Evolutionary conservation across 108 stramenopile species (phyloP).

Genomic region (Cyclostephanos tholiformis): DNA sequence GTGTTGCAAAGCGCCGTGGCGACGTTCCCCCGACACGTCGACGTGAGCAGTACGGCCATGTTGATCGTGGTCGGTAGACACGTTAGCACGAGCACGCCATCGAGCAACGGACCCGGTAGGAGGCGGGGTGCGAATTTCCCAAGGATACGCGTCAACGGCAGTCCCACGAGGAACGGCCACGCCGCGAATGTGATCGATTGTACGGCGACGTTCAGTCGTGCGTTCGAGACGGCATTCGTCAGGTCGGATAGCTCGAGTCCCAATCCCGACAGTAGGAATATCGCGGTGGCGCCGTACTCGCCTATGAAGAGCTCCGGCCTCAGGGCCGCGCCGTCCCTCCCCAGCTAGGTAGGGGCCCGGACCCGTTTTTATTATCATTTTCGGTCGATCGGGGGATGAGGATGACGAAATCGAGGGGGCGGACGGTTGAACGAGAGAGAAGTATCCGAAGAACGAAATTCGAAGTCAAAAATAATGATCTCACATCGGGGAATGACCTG

Average conservation of each 20-base stretch:
- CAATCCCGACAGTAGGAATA: slow-evolving; percentile 88
- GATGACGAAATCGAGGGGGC: too few relatives aligned
- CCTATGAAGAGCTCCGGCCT: slow-evolving; percentile 87
- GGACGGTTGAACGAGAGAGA: too few relatives aligned
- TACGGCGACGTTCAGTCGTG: slow-evolving; percentile 75
- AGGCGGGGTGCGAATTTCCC: slow-evolving; percentile 45
- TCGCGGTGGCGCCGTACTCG: slow-evolving; percentile 78
- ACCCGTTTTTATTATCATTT: too few relatives aligned
- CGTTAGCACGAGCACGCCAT: slow-evolving; percentile 76
- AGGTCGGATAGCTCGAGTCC: slow-evolving; percentile 77
- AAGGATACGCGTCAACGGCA: slow-evolving; percentile 62
- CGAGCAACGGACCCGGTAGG: slow-evolving; percentile 64
- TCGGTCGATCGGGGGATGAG: too few relatives aligned
- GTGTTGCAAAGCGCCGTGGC: slow-evolving; percentile 90
- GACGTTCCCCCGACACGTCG: slow-evolving; percentile 77
- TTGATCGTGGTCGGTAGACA: slow-evolving; percentile 94
- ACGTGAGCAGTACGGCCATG: slow-evolving; percentile 91
- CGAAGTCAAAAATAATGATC: too few relatives aligned
- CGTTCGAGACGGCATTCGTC: slow-evolving; percentile 63
- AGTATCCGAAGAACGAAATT: too few relatives aligned
- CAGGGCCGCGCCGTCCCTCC: slow-evolving; percentile 68
- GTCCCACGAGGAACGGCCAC: slow-evolving; percentile 81
- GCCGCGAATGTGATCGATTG: slow-evolving; percentile 70
- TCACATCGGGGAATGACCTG: slow-evolving; percentile 61
- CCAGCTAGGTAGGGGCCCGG: too few relatives aligned